Evolutionary conservation across 495 filamentous ascomycete genomes (phyloP).

Genomic region (Tuber calosporum): DNA sequence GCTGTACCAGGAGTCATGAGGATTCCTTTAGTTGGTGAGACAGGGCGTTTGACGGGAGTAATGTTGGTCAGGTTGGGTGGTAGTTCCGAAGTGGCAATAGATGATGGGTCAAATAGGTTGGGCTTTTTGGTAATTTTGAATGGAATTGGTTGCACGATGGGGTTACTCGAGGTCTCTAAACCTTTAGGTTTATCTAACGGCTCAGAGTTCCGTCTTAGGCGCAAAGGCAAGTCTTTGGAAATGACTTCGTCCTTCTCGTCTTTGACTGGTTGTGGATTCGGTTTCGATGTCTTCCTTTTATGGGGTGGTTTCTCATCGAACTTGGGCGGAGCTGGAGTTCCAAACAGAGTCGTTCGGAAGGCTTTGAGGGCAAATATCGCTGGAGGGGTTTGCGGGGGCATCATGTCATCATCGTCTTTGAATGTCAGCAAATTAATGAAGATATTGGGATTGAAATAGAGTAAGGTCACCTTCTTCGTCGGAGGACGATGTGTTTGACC

Average conservation of each 20-base stretch:
- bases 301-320: constrained; percentile 21
- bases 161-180: constrained; percentile 9
- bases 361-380: constrained; percentile 90
- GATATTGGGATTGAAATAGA: constrained; percentile 10
- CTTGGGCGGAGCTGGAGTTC: constrained; percentile 57
- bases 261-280: constrained; percentile 18
- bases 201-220: constrained; percentile 13
- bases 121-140: constrained; percentile 33
- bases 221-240: not conserved
- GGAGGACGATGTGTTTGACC: constrained; percentile 37
- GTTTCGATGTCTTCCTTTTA: constrained; percentile 18
- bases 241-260: constrained; percentile 27
- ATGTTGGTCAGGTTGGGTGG: constrained; percentile 37
- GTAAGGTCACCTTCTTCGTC: constrained; percentile 41
- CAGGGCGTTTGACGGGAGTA: constrained; percentile 41
- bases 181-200: constrained; percentile 1
- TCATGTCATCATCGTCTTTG: constrained; percentile 50
- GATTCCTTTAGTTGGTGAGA: constrained; percentile 70
- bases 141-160: constrained; percentile 24
- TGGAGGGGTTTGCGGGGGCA: constrained; percentile 83
- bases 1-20: constrained; percentile 83
- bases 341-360: constrained; percentile 84
- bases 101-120: constrained; percentile 36
- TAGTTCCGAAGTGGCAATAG: constrained; percentile 40
- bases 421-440: constrained; percentile 22